Percentiles rank a stretch among this genome's conserved stretches.
Conservation (phyloP, 2,329 filamentous ascomycete species). For the Shiraia bambusicola region DNA sequence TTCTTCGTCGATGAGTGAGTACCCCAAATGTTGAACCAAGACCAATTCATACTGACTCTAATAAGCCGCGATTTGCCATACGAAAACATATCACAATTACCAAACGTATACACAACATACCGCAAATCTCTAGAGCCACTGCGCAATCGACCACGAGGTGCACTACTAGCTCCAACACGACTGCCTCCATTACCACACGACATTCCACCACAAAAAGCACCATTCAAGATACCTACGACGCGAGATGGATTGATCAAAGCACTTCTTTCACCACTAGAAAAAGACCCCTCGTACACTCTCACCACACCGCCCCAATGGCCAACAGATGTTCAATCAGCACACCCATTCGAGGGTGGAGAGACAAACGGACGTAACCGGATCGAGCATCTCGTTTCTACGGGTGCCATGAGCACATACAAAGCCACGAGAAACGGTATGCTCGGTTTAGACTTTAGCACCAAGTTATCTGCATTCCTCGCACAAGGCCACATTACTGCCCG, state of each 20-base stretch:
- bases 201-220: conserved; percentile 60
- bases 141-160: conserved; percentile 61
- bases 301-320: conserved; percentile 57
- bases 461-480: conserved; percentile 71
- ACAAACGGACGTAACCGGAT: conserved; percentile 60
- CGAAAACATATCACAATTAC: conserved; percentile 59
- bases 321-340: conserved; percentile 57
- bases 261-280: conserved; percentile 60
- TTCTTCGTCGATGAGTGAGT: conserved; percentile 77
- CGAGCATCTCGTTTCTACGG: conserved; percentile 60
- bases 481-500: conserved; percentile 72
- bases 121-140: conserved; percentile 73
- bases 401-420: conserved; percentile 66
- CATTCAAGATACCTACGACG: conserved; percentile 64
- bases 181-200: conserved; percentile 61
- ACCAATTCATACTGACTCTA: conserved; percentile 5
- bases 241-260: conserved; percentile 56
- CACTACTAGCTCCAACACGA: conserved; percentile 56
- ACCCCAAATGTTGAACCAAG: not conserved
- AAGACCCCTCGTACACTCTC: conserved; percentile 48
- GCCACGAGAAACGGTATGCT: conserved; percentile 70
- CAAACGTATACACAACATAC: conserved; percentile 75
- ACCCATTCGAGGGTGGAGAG: conserved; percentile 71
- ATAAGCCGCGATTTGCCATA: conserved; percentile 67
- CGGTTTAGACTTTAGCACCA: conserved; percentile 71